Evolutionary conservation across 176 grass and related monocot species (phyloP).

Genomic region (Poa annua): DNA sequence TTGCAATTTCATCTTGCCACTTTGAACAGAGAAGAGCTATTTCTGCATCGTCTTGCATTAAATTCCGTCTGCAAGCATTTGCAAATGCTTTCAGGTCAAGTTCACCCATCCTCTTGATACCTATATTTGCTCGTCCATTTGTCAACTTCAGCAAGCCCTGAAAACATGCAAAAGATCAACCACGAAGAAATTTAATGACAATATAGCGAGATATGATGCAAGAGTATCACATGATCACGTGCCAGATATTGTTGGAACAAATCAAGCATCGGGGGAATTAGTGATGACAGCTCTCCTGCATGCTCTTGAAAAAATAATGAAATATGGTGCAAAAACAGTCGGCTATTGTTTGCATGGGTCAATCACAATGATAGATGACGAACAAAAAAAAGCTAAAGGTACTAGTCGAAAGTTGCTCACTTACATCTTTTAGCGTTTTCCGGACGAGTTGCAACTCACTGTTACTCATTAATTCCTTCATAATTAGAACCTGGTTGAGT

Average conservation of each 20-base stretch:
- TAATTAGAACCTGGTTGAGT: neutral
- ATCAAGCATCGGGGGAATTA: neutral
- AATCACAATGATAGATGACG: too few relatives aligned
- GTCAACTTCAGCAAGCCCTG: neutral
- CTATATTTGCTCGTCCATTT: neutral
- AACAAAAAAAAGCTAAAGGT: neutral
- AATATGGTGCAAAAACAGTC: neutral
- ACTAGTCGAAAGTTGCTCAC: neutral
- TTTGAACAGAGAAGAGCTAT: conserved; percentile 32
- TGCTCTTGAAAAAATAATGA: neutral
- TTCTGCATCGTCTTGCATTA: conserved; percentile 37
- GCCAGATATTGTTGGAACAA: conserved; percentile 1
- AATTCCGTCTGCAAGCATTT: conserved; percentile 41
- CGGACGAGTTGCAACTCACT: neutral
- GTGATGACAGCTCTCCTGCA: neutral
- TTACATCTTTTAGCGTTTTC: neutral
- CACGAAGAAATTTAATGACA: neutral
- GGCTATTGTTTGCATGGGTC: too few relatives aligned
- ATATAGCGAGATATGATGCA: neutral
- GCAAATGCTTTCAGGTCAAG: conserved; percentile 58
- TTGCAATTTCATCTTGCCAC: conserved; percentile 54
- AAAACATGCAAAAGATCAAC: neutral
- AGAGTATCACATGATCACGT: neutral
- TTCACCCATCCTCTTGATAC: conserved; percentile 59
- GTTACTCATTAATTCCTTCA: neutral